Base-by-base conservation (phyloP, 352 stramenopile species). In the Pythium aphanidermatum region DNA sequence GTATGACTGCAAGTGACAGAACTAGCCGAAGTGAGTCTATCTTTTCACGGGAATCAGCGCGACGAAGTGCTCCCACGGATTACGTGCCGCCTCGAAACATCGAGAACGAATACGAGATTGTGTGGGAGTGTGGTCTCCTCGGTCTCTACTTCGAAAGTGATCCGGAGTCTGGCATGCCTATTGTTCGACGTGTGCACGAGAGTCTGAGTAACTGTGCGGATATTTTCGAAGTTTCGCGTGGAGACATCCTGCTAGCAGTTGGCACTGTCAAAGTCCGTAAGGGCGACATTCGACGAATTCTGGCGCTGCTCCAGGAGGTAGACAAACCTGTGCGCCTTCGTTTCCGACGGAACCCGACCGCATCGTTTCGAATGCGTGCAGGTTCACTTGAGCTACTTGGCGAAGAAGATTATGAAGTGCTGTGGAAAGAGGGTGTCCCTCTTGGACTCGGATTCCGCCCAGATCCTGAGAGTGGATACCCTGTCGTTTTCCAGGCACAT, bases 141-240 rank as follows among this genome's bases (percentile, higher is more conserved):
- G 82, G 82, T 13, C 54, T 94, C 27, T 92, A 90, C 51, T 94
- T 94, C 28, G 82, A 90, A 51, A 90, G 78, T 29, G 82, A 94
- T 30, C 74, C 70, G 7, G 40, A 84, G 19, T 82, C 79, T 0
- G 79, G 82, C 4, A 88, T 94, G 72, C 82, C 82, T 3, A 87
- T 94, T 28, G 82, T 94, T 11, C 77, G 79, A n/a, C 77, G 82
- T 25, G 78, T 94, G 2, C 79, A 94, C 53, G 78, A 91, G 47
- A 91, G 78, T 57, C 54, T 92, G 47, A 94, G 82, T 47, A 90
- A 89, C 40, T 94, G 82, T 31, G 79, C 77, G 0, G 79, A 91
- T 39, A 92, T 94, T 24, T 88, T 87, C 21, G 77, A 90, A 49
- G 82, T 94, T 25, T 83, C 75, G 8, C 68, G 75, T 30, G 82